Base-by-base conservation (phyloP, 768 basidiomycete genomes). In the Mrakia frigida region DNA sequence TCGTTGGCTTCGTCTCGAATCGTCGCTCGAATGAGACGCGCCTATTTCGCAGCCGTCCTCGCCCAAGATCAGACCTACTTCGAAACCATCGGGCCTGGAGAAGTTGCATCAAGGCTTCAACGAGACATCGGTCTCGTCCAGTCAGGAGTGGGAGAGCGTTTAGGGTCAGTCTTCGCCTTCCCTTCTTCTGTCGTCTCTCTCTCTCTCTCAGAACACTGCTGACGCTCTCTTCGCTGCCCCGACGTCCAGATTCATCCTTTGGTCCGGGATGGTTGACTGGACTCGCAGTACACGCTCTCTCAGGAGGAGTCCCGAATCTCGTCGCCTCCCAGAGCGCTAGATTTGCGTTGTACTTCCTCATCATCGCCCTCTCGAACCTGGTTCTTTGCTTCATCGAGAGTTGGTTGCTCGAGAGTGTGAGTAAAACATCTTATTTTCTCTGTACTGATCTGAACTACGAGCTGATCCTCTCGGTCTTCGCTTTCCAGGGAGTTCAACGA, bases 301-400 rank as follows among this genome's bases (percentile, higher is more conserved):
- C 70, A 28, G 80, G 78, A n/a, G 73, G 79, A 21, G 78, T 80
- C 59, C 23, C 77, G 25, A 33, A 46, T 10, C 31, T 70, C 35
- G 74, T 81, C 75, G 53, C 79, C 2, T 52, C 61, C 3, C 71
- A 70, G 9, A 77, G 76, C 7, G 76, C 81, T 31, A 72, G 77
- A 14, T 82, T 81, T 79, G 80, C 81, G 1, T 67, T 82, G 18
- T 82, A 80, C 79, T 82, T 82, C 79, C 77, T 82, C 46, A 70
- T 82, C 35, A 74, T 82, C 35, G 79, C 82, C 33, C 68, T 82
- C 43, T 79, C 53, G 3, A 77, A 80, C 41, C 50, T 79, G 11
- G 37, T 78, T 18, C 73, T 80, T 39, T 74, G 73, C 50, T 46
- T 77, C 9, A n/a, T 78, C 59, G 78, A 81, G 65, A 80, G 74